phyloP scores from a whole-genome alignment of 495 filamentous ascomycete species.

The Talaromyces stipitatus region DNA sequence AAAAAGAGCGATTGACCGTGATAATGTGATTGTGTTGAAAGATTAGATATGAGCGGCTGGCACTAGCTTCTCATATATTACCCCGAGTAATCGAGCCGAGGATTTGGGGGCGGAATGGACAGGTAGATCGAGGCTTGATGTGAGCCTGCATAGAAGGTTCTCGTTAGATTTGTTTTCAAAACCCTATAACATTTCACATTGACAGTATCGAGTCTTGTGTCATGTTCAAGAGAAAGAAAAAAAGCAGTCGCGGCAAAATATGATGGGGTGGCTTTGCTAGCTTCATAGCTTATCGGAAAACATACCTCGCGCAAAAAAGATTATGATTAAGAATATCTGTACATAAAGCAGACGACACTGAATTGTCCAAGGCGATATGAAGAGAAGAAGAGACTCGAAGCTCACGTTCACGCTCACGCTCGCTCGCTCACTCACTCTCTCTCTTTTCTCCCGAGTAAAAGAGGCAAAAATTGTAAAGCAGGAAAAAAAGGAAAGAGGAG shows the following conservation, averaged over 20 bases:
- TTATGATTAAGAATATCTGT: conserved; percentile 2
- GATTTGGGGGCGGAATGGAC: not conserved
- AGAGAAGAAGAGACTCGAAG: not conserved
- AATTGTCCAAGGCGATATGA: not conserved
- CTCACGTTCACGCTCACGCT: too few species aligned
- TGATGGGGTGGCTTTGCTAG: not conserved
- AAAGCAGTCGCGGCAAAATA: not conserved
- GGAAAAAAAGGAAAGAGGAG: not conserved
- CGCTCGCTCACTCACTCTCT: too few species aligned
- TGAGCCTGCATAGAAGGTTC: not conserved
- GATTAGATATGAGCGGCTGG: not conserved
- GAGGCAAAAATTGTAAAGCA: not conserved
- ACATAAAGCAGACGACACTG: not conserved
- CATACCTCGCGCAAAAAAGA: not conserved
- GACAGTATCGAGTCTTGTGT: not conserved
- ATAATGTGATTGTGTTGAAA: not conserved
- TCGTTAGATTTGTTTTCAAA: not conserved
- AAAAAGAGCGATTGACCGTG: conserved; percentile 1
- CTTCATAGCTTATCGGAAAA: not conserved
- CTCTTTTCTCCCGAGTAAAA: not conserved
- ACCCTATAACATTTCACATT: not conserved
- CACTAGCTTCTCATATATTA: conserved; percentile 2
- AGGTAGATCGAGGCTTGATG: not conserved
- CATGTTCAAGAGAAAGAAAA: not conserved
- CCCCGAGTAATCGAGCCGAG: not conserved